Evolutionary conservation across 345 rosid genomes (phyloP).

Genomic region (Citrus glauca): DNA sequence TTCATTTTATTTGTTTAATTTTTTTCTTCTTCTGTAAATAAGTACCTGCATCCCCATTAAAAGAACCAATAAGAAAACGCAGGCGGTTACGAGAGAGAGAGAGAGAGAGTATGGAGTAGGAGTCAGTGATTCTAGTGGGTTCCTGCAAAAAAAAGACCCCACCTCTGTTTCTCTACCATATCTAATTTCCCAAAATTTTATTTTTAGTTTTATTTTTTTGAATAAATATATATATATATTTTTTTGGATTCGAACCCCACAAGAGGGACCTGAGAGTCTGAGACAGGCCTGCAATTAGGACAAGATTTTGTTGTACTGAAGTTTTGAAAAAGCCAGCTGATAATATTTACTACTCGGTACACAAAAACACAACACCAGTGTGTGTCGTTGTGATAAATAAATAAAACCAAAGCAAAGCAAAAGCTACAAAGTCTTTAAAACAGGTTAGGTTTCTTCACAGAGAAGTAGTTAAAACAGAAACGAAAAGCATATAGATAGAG

Average conservation of each 20-base stretch:
- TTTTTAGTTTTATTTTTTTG: slow-evolving; percentile 5
- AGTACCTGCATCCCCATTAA: slow-evolving; percentile 35
- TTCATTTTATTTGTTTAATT: background rate
- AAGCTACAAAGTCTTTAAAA: background rate
- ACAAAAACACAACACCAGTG: background rate
- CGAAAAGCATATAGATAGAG: slow-evolving; percentile 36
- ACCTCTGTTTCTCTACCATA: slow-evolving; percentile 17
- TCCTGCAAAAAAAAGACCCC: slow-evolving; percentile 42
- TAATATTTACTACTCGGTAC: slow-evolving; percentile 15
- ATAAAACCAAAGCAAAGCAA: slow-evolving; percentile 13
- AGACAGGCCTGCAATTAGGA: slow-evolving; percentile 45
- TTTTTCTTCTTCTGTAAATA: background rate
- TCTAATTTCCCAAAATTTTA: background rate
- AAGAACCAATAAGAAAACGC: slow-evolving; percentile 64
- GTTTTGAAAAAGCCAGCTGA: slow-evolving; percentile 15
- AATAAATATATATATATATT: background rate
- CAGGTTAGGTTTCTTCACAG: slow-evolving; percentile 61
- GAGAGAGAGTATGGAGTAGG: slow-evolving; percentile 57
- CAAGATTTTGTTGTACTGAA: slow-evolving; percentile 43
- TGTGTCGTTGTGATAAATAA: background rate
- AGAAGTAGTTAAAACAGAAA: slow-evolving; percentile 41
- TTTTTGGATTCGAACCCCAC: slow-evolving; percentile 23
- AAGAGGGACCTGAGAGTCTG: slow-evolving; percentile 28
- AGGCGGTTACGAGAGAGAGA: slow-evolving; percentile 70
- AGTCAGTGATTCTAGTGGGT: slow-evolving; percentile 72